These are phyloP conservation scores for Fraxinus baroniana DNA, from an alignment of 305 asterid genomes.

Conservation along the genomic window DNA sequence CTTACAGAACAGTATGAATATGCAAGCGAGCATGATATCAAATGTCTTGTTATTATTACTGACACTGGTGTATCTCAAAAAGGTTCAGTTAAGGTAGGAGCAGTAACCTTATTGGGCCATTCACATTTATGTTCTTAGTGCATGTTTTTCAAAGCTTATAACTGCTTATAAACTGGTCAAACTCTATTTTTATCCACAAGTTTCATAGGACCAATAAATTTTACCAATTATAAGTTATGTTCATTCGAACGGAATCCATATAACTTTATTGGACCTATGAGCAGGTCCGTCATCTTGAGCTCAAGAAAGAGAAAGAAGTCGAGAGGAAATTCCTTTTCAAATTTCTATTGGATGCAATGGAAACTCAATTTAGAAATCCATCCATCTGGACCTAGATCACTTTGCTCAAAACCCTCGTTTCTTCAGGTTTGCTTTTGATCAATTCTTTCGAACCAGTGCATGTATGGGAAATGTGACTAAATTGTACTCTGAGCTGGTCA, in stretches of 20 bases:
- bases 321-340: conserved; percentile 65
- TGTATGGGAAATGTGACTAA: background rate
- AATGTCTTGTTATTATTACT: conserved; percentile 84
- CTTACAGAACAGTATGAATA: conserved; percentile 95
- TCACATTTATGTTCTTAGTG: conserved; percentile 1
- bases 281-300: conserved; percentile 91
- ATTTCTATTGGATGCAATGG: conserved; percentile 76
- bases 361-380: conserved; percentile 85
- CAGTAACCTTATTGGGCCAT: conserved; percentile 16
- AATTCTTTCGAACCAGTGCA: background rate
- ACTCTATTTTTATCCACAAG: background rate
- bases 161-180: background rate
- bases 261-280: background rate
- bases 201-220: background rate
- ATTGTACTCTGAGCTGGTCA: background rate
- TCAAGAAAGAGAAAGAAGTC: conserved; percentile 81
- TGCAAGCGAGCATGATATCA: conserved; percentile 90
- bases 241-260: background rate
- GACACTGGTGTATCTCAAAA: conserved; percentile 79
- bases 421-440: background rate
- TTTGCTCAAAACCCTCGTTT: background rate
- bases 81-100: conserved; percentile 79
- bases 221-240: background rate
- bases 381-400: conserved; percentile 73
- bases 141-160: background rate